Percentiles rank a stretch among this genome's conserved stretches.
phyloP scores from a whole-genome alignment of 805 yeast genomes.

The Candida bentonensis region DNA sequence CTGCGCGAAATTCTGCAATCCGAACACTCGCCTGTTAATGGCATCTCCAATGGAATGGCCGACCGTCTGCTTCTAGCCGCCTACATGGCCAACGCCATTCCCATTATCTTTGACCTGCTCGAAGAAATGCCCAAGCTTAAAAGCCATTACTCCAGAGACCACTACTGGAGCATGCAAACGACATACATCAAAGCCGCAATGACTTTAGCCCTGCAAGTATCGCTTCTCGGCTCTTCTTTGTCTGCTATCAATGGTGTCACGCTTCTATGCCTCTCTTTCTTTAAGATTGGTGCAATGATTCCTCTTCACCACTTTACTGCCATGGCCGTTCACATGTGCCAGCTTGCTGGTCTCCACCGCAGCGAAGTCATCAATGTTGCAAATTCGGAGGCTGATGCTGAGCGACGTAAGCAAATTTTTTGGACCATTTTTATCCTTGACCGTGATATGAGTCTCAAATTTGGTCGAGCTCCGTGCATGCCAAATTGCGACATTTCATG shows the following conservation, averaged over 20 bases:
- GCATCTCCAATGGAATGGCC: background rate
- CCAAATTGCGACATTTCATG: slow-evolving; percentile 8
- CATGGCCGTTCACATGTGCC: slow-evolving; percentile 38
- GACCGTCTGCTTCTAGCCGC: background rate
- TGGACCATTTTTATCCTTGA: slow-evolving; percentile 36
- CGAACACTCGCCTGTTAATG: background rate
- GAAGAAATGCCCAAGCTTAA: background rate
- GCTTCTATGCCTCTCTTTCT: slow-evolving; percentile 29
- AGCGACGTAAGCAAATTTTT: slow-evolving; percentile 32
- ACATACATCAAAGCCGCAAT: slow-evolving; percentile 27
- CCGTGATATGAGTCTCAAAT: slow-evolving; percentile 28
- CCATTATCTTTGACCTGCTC: background rate
- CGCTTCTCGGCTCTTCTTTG: slow-evolving; percentile 37
- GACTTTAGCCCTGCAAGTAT: slow-evolving; percentile 38
- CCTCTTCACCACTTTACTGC: slow-evolving; percentile 25
- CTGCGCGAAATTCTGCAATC: background rate
- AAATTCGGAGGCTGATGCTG: slow-evolving; percentile 24
- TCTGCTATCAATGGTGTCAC: slow-evolving; percentile 35
- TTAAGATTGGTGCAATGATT: slow-evolving; percentile 6
- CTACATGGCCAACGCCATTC: background rate
- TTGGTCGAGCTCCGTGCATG: slow-evolving; percentile 37
- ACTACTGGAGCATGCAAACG: background rate
- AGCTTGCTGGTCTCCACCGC: slow-evolving; percentile 44
- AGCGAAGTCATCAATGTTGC: slow-evolving; percentile 29
- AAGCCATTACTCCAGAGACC: background rate